phyloP scores from a whole-genome alignment of 2,329 filamentous ascomycete species.

The Lizonia empirigonia region DNA sequence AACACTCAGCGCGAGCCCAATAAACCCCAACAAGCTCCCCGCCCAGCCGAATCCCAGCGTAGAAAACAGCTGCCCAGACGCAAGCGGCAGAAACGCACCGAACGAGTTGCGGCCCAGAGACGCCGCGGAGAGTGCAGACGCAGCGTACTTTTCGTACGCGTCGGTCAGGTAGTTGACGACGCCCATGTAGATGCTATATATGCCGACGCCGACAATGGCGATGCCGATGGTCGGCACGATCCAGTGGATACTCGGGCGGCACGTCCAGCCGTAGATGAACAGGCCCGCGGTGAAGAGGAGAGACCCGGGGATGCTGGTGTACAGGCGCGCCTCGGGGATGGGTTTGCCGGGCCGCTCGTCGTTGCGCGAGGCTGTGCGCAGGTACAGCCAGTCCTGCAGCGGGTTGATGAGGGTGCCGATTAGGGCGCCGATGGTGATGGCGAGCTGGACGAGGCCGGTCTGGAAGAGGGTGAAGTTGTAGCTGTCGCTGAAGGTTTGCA shows the following conservation, averaged over 20 bases:
- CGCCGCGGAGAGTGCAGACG: constrained; percentile 54
- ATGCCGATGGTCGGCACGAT: constrained; percentile 38
- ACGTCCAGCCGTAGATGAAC: constrained; percentile 40
- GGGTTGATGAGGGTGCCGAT: constrained; percentile 52
- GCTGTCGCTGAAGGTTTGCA: constrained; percentile 48
- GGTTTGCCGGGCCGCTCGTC: constrained; percentile 47
- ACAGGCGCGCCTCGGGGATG: constrained; percentile 52
- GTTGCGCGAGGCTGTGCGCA: constrained; percentile 42
- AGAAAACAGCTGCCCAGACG: constrained; percentile 49
- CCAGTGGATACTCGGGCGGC: constrained; percentile 44
- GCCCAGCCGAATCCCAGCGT: constrained; percentile 53
- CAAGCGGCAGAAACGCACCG: constrained; percentile 55
- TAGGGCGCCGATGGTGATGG: constrained; percentile 51
- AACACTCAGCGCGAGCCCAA: constrained; percentile 47
- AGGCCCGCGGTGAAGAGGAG: constrained; percentile 42
- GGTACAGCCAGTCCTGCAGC: constrained; percentile 43
- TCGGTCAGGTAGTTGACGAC: constrained; percentile 57
- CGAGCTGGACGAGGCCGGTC: constrained; percentile 50
- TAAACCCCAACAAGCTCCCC: constrained; percentile 51
- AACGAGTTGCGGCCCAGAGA: constrained; percentile 53
- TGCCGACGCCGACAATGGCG: constrained; percentile 33
- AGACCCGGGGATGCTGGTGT: constrained; percentile 51
- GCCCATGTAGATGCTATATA: constrained; percentile 52
- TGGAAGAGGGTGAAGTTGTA: constrained; percentile 45
- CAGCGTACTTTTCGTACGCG: constrained; percentile 56